Evolutionary conservation across 202 grass and related monocot species (phyloP).

Genomic region (Musa balbisiana): DNA sequence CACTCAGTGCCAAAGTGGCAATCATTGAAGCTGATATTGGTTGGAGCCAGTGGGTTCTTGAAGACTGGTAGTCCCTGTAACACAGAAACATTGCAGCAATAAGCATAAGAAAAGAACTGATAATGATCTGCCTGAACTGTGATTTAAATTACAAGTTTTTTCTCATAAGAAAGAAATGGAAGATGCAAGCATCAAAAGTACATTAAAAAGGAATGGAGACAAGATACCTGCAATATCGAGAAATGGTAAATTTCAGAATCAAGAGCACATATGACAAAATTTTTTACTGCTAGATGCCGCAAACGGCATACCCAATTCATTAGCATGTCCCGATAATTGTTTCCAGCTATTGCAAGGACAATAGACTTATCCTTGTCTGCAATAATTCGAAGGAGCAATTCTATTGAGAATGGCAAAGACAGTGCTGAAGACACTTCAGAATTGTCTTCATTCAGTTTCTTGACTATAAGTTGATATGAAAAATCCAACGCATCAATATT

Average conservation of each 20-base stretch:
- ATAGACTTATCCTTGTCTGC: slow-evolving; percentile 49
- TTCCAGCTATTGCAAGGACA: slow-evolving; percentile 74
- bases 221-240: slow-evolving; percentile 59
- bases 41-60: slow-evolving; percentile 46
- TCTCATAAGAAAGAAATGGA: neutral
- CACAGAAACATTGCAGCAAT: slow-evolving; percentile 4
- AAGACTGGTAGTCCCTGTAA: slow-evolving; percentile 83
- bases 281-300: slow-evolving; percentile 43
- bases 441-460: slow-evolving; percentile 12
- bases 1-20: slow-evolving; percentile 89
- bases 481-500: slow-evolving; percentile 14
- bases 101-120: neutral
- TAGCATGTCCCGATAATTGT: slow-evolving; percentile 79
- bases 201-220: neutral
- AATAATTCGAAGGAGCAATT: slow-evolving; percentile 32
- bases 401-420: slow-evolving; percentile 40
- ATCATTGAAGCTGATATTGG: slow-evolving; percentile 60
- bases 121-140: too few relatives aligned
- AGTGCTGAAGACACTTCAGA: slow-evolving; percentile 21
- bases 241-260: slow-evolving; percentile 75
- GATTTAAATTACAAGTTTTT: too few relatives aligned
- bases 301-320: slow-evolving; percentile 92
- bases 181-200: slow-evolving; percentile 9
- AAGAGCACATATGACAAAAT: slow-evolving; percentile 76
- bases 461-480: slow-evolving; percentile 5